Base-by-base conservation (phyloP, 306 rosid species). In the Urtica urens region DNA sequence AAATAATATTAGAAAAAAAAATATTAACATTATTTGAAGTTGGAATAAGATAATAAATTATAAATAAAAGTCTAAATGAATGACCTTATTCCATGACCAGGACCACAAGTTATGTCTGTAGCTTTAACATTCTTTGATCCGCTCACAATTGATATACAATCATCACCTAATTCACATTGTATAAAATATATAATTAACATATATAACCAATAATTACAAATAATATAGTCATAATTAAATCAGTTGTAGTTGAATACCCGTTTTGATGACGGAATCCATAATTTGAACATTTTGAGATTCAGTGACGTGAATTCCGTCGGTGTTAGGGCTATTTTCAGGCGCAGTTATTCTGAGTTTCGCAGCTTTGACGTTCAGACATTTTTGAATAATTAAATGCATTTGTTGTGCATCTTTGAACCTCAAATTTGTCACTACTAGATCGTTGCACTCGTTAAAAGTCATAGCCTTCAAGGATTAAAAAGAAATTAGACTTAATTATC, bases 11-110 rank as follows among this genome's bases (percentile, higher is more conserved):
- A 7, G 21, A 19, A 45, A 45, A 8, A 21, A 16, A 21, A 3
- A 28, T 4, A 4, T 28, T 28, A 28, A 4, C 33, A 28, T 28
- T 4, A 4, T 28, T 28, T 28, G 33, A 28, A 4, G 33, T 28
- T 28, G 33, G 10, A 9, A 22, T 13, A 3, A 5, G 34, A 18
- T 3, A 0, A 21, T 5, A 39, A 7, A 3, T 21, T 22, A 20
- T n/a, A 3, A 19, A 31, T 24, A 35, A 35, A 48, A 27, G 17
- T 6, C 3, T 4, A 24, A n/a, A 15, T 7, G 40, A 10, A 13
- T 29, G 24, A 87, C 96, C 96, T 87, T 52, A 87, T 82, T 68
- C 96, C 96, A 67, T 87, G 96, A 10, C 96, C 96, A 45, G 96
- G 96, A 31, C 96, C 96, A 33, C 96, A 87, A 11, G 22, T 69